A percentile compares a stretch with the other conserved stretches of the same genome.
Conservation (phyloP, 2,329 filamentous ascomycete species). For the Cercospora citrullina region DNA sequence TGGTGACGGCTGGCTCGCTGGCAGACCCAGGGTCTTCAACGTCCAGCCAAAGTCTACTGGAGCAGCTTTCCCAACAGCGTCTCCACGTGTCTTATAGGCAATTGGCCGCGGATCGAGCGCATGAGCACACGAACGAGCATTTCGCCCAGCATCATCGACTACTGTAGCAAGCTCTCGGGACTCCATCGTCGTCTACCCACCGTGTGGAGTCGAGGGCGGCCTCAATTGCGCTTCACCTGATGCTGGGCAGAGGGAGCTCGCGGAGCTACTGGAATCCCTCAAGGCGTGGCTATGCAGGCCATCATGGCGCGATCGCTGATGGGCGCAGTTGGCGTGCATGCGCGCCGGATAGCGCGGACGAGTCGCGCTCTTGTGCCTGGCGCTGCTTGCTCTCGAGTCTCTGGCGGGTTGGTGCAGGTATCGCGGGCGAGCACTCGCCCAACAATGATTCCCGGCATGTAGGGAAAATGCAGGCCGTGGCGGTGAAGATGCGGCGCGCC, state of each 20-base stretch:
- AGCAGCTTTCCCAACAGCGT: background rate
- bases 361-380: slow-evolving; percentile 8
- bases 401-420: slow-evolving; percentile 11
- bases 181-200: background rate
- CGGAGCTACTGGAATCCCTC: background rate
- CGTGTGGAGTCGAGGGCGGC: background rate
- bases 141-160: background rate
- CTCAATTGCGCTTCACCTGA: background rate
- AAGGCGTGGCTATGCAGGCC: slow-evolving; percentile 2
- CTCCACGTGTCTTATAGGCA: background rate
- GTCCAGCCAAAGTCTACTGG: slow-evolving; percentile 1
- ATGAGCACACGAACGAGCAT: background rate
- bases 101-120: background rate
- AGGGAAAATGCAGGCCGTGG: background rate
- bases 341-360: slow-evolving; percentile 6
- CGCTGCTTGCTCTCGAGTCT: background rate
- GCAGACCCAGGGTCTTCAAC: slow-evolving; percentile 3
- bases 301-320: slow-evolving; percentile 12
- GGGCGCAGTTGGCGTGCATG: slow-evolving; percentile 2
- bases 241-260: background rate
- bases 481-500: background rate
- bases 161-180: background rate
- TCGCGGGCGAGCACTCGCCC: background rate
- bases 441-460: background rate
- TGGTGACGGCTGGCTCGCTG: background rate